A percentile compares a stretch with the other conserved stretches of the same genome.
These are phyloP conservation scores for Arabidopsis arenosa DNA, from an alignment of 345 rosid genomes.

Conservation along the genomic window DNA sequence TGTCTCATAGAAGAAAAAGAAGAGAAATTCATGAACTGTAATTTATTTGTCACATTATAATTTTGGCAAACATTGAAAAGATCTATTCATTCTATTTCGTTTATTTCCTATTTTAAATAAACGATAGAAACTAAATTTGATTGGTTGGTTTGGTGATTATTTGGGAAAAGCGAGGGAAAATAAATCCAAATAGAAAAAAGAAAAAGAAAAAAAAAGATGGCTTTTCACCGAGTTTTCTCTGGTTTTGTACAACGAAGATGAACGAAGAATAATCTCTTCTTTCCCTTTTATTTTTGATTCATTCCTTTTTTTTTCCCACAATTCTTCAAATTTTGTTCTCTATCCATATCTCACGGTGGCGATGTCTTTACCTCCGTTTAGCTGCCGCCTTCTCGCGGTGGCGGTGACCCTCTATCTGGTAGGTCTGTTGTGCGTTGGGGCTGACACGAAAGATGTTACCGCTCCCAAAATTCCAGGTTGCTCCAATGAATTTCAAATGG, in stretches of 20 bases:
- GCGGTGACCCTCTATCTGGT: conserved; percentile 26
- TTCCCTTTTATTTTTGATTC: neutral
- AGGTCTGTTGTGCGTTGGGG: conserved; percentile 19
- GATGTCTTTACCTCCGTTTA: conserved; percentile 41
- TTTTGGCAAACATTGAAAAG: conserved; percentile 25
- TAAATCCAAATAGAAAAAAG: conserved; percentile 5
- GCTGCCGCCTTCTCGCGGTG: conserved; percentile 36
- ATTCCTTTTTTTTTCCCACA: neutral
- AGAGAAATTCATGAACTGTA: conserved; percentile 25
- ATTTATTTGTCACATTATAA: conserved; percentile 8
- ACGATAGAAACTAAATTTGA: conserved; percentile 22
- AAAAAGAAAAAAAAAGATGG: neutral
- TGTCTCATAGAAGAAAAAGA: neutral
- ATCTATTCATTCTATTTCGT: conserved; percentile 1
- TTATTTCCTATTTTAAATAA: conserved; percentile 27
- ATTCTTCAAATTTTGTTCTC: neutral
- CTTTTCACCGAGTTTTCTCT: conserved; percentile 30
- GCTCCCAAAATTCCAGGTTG: conserved; percentile 40
- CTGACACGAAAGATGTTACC: conserved; percentile 22
- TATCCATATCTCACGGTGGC: conserved; percentile 32
- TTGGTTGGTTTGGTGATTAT: conserved; percentile 19
- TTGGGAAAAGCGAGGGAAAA: conserved; percentile 30
- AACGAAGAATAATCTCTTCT: conserved; percentile 35
- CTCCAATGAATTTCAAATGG: conserved; percentile 41
- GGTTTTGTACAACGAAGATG: conserved; percentile 33